Base-by-base conservation (phyloP, 805 yeast genomes). In the Soucietia sequanensis region DNA sequence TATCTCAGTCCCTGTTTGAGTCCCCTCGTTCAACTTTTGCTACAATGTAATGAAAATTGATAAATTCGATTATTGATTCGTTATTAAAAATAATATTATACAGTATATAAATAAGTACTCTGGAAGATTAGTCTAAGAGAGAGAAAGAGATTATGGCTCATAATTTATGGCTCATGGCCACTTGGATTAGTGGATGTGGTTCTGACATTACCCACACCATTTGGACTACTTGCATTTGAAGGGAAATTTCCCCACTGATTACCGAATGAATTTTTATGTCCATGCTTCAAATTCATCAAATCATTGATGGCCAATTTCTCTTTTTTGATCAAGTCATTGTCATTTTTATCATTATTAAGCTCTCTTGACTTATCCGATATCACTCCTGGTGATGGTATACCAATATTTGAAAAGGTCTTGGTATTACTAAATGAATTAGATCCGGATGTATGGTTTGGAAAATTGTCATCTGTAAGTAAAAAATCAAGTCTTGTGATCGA, bases 261-360 rank as follows among this genome's bases (percentile, higher is more conserved):
- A 8, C 23, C 23, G 23, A 21, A 21, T 11, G 11, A 9, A 11
- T 8, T 11, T 11, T 11, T 21, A 21, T 21, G 8, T n/a, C 48
- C 49, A 25, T 44, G 46, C 31, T 50, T 50, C 33, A 56, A 30
- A 30, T 47, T 50, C 46, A 56, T 45, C 23, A 58, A 46, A 43
- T 58, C 63, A 39, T 54, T 53, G 9, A 56, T 52, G 1, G 54
- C 66, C 33, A 54, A 38, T 33, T 54, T 56, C 37, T 62, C 68
- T 33, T 60, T 54, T 24, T 52, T 56, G 3, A 51, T 30, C 29
- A 58, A 31, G 12, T 59, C 62, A 5, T 52, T 50, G 19, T 47
- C 42, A 19, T 15, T 28, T 10, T 9, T 8, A 8, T 20, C 26
- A 19, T 13, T 9, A 4, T 17, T 11, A 15, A 27, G 21, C 23